Percentiles rank a stretch among this genome's conserved stretches.
phyloP scores from a whole-genome alignment of 495 filamentous ascomycete genomes.

The Articulospora tetracladia region DNA sequence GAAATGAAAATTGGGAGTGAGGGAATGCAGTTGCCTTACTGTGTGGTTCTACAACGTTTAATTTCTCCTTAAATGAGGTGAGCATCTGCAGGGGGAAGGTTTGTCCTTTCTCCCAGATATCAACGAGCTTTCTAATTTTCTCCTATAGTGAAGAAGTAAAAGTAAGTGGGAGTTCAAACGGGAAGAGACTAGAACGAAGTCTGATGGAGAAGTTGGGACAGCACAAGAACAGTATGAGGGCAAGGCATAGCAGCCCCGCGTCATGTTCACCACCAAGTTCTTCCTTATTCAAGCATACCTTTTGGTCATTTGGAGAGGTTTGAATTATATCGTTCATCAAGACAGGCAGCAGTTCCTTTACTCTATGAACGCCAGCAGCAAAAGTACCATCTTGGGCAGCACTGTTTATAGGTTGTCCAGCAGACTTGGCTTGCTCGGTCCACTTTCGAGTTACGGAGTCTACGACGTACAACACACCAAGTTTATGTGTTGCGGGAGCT shows the following conservation, averaged over 20 bases:
- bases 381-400: slow-evolving; percentile 83
- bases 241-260: neutral
- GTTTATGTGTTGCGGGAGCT: slow-evolving; percentile 89
- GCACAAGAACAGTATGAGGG: too few species aligned
- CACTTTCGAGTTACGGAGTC: slow-evolving; percentile 99
- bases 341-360: slow-evolving; percentile 87
- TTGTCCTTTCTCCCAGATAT: slow-evolving; percentile 95
- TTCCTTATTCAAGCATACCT: slow-evolving; percentile 66
- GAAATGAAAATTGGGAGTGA: neutral
- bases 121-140: slow-evolving; percentile 92
- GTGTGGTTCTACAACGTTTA: slow-evolving; percentile 50
- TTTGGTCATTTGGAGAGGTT: slow-evolving; percentile 89
- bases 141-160: slow-evolving; percentile 56
- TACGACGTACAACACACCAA: slow-evolving; percentile 99
- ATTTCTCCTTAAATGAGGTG: slow-evolving; percentile 78
- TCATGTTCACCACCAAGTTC: neutral
- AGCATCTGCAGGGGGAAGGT: slow-evolving; percentile 87
- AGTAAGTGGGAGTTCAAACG: slow-evolving; percentile 26
- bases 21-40: slow-evolving; percentile 23
- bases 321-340: slow-evolving; percentile 95
- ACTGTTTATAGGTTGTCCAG: slow-evolving; percentile 73
- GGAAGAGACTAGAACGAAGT: neutral
- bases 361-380: slow-evolving; percentile 92
- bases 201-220: neutral
- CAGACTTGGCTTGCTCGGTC: slow-evolving; percentile 88